phyloP scores from a whole-genome alignment of 257 asterid species.

The Solanum habrochaites region DNA sequence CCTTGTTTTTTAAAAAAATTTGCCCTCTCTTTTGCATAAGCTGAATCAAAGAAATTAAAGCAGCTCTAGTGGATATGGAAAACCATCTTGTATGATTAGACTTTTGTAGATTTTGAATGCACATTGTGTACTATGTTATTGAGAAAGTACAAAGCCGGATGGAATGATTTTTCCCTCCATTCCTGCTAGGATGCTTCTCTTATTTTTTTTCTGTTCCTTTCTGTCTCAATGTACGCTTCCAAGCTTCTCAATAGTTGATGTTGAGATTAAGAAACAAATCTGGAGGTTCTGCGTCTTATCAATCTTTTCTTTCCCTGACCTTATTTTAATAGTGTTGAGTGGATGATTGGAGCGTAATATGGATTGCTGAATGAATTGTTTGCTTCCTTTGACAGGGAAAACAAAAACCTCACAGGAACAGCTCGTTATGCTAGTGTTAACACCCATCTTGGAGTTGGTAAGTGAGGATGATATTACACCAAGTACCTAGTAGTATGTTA shows the following conservation, averaged over 20 bases:
- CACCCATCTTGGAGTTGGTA: conserved; percentile 97
- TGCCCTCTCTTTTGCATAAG: neutral
- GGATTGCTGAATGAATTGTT: neutral
- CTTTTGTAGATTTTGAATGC: neutral
- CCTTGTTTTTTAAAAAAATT: neutral
- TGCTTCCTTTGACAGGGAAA: conserved; percentile 51
- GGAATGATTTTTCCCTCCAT: neutral
- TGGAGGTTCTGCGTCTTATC: neutral
- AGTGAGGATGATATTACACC: conserved; percentile 11
- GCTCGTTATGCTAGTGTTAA: conserved; percentile 98
- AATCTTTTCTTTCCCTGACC: neutral
- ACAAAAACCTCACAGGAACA: conserved; percentile 94
- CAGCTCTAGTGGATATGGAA: neutral
- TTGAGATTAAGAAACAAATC: neutral
- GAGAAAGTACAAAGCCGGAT: neutral
- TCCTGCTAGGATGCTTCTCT: neutral
- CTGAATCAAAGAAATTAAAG: neutral
- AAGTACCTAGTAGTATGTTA: neutral
- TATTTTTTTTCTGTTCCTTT: neutral
- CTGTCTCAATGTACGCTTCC: neutral
- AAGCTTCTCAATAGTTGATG: neutral
- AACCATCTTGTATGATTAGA: neutral
- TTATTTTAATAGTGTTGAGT: neutral
- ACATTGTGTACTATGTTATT: neutral
- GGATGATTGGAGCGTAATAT: neutral